Evolutionary conservation across 2,329 filamentous ascomycete species (phyloP), one percentile per base, ranked within the genome.

Genomic region (Apiospora marii): DNA sequence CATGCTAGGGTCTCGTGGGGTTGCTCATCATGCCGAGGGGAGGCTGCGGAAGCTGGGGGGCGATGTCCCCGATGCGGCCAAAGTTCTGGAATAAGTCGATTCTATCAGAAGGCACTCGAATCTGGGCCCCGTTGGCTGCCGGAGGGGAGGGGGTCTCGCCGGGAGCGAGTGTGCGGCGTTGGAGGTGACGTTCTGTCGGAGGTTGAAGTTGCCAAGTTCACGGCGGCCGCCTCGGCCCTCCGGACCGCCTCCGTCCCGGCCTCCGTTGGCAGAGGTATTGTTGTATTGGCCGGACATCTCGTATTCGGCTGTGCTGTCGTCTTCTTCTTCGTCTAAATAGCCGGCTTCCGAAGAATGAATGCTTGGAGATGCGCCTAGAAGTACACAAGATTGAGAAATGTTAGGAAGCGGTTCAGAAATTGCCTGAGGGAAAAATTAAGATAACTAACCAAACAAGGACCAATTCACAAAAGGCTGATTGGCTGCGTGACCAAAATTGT

Each of bases 91-190:
- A 16, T 0, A 61, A 30, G 4, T 61, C 53, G 5, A 19, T 13
- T 3, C 4, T 37, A 8, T 4, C 13, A 12, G 51, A 30, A 4
- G 49, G n/a, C 3, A 51, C n/a, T 22, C 3, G 14, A 27, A 0
- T 4, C 3, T 19, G 27, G 13, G 4, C 27, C 6, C 5, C 24
- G 2, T 22, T 3, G 16, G 0, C 14, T 1, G 14, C 6, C 2
- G 27, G 2, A 8, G 27, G 2, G 27, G 2, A 8, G 27, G 24
- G 16, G 7, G 51, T 1, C 7, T 24, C 7, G 3, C 6, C 13
- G 51, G 14, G 1, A 19, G 27, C 1, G 51, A 16, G 1, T 19
- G 27, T 1, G 2, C 19, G 5, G 27, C 14, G 16, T 58, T 58
- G 27, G 14, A 7, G 0, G 34, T 8, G 6, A 16, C 51, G 14